Evolutionary conservation across 2,329 filamentous ascomycete species (phyloP).

Genomic region (Boeremia exigua): DNA sequence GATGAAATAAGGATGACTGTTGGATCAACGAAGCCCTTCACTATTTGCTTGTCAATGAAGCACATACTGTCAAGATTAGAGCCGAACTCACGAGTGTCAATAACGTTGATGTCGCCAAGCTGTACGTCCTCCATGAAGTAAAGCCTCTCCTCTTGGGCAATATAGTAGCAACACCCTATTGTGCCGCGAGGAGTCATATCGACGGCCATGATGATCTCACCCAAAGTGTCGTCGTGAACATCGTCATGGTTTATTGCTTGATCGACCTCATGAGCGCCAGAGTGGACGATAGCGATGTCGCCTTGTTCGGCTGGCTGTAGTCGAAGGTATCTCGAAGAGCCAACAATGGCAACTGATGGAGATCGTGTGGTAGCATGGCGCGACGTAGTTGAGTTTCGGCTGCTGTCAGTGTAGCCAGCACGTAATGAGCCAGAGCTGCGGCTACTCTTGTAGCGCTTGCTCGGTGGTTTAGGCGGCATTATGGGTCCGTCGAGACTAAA

Average conservation of each 20-base stretch:
- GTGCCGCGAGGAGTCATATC: slow-evolving; percentile 73
- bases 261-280: slow-evolving; percentile 3
- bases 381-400: slow-evolving; percentile 14
- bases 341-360: slow-evolving; percentile 12
- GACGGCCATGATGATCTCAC: slow-evolving; percentile 80
- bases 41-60: slow-evolving; percentile 43
- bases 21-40: slow-evolving; percentile 67
- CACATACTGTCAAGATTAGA: background rate
- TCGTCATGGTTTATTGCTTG: slow-evolving; percentile 20
- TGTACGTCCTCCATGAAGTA: slow-evolving; percentile 79
- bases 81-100: slow-evolving; percentile 52
- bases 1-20: slow-evolving; percentile 65
- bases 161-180: slow-evolving; percentile 85
- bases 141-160: slow-evolving; percentile 71
- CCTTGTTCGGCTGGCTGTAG: background rate
- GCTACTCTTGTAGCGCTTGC: slow-evolving; percentile 20
- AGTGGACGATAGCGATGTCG: slow-evolving; percentile 4
- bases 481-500: background rate
- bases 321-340: background rate
- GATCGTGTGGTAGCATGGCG: slow-evolving; percentile 19
- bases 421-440: slow-evolving; percentile 18
- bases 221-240: slow-evolving; percentile 58
- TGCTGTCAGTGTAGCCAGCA: slow-evolving; percentile 11
- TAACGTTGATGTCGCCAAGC: slow-evolving; percentile 69
- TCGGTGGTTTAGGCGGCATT: slow-evolving; percentile 22